phyloP scores from a whole-genome alignment of 1,284 basidiomycete genomes.

The Austroboletus novae-zelandiae region DNA sequence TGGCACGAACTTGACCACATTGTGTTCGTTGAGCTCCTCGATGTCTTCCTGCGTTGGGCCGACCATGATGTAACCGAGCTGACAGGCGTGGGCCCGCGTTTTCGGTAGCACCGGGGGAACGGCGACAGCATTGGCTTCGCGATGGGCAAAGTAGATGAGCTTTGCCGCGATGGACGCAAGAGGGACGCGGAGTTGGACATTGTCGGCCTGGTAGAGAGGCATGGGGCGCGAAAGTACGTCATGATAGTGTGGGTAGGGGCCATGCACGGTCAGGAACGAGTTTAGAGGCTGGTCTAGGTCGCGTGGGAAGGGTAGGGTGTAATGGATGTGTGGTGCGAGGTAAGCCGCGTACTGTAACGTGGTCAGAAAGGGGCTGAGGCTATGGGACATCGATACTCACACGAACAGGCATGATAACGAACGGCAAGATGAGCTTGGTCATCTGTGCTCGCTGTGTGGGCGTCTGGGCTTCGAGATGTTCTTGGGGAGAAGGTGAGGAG shows the following conservation, averaged over 20 bases:
- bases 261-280: constrained; percentile 50
- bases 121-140: constrained; percentile 47
- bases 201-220: constrained; percentile 40
- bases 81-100: constrained; percentile 42
- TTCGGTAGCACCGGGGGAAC: constrained; percentile 46
- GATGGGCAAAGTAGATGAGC: constrained; percentile 60
- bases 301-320: constrained; percentile 45
- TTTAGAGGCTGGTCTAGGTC: constrained; percentile 25
- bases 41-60: constrained; percentile 60
- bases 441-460: constrained; percentile 40
- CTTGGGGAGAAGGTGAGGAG: constrained; percentile 29
- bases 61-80: constrained; percentile 24
- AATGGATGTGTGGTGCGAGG: constrained; percentile 60
- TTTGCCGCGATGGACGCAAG: constrained; percentile 57
- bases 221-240: constrained; percentile 28
- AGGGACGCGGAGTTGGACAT: constrained; percentile 42
- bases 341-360: constrained; percentile 49
- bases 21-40: constrained; percentile 50
- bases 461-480: constrained; percentile 44
- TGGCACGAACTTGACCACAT: constrained; percentile 24
- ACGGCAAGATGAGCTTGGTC: constrained; percentile 54
- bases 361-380: constrained; percentile 5
- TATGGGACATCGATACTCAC: constrained; percentile 31
- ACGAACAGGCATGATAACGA: constrained; percentile 50
- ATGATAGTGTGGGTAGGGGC: constrained; percentile 57